Evolutionary conservation across 352 stramenopile species (phyloP), one percentile per base, ranked within the genome.

Genomic region (Elongisporangium undulatum): DNA sequence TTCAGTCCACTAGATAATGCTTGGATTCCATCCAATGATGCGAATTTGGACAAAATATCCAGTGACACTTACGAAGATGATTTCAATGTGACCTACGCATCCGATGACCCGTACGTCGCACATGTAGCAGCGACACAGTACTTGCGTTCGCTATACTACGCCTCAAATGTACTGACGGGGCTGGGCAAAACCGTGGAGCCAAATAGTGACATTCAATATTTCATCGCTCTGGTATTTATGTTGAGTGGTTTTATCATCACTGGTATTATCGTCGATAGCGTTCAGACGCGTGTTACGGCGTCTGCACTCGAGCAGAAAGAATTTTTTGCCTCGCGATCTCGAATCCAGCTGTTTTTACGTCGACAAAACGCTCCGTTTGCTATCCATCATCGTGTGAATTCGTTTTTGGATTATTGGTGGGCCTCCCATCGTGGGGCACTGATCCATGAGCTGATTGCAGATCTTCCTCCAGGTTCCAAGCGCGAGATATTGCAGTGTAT

Each of bases 371-470:
- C 74, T 0, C 72, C 76, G 0, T 63, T 79, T 0, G 62, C 64
- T 0, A 74, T 89, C 48, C 68, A 84, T 20, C 65, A 80, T 12
- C 76, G 79, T 1, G 79, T 84, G 0, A 82, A 80, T 50, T 56
- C 68, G 8, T 89, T 85, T 41, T 56, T 89, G 6, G 79, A 89
- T 39, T 89, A 77, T 61, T 86, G 79, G 79, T 86, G 79, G 79
- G 67, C 72, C 15, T 69, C 76, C 0, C 79, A 89, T 58, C 72
- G 76, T 1, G 76, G 76, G 0, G 71, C 72, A 0, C 69, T 67
- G 0, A 78, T 79, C 2, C 63, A 62, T 0, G 63, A 82, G 4
- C 38, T 89, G 3, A 49, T 87, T 0, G 19, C 55, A 3, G 74
- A 85, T 9, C 73, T 89, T 2, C 76, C 74, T 0, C 56, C 56